Evolutionary conservation across 768 basidiomycete species (phyloP), one percentile per base, ranked within the genome.

Genomic region (Boletales sp.): DNA sequence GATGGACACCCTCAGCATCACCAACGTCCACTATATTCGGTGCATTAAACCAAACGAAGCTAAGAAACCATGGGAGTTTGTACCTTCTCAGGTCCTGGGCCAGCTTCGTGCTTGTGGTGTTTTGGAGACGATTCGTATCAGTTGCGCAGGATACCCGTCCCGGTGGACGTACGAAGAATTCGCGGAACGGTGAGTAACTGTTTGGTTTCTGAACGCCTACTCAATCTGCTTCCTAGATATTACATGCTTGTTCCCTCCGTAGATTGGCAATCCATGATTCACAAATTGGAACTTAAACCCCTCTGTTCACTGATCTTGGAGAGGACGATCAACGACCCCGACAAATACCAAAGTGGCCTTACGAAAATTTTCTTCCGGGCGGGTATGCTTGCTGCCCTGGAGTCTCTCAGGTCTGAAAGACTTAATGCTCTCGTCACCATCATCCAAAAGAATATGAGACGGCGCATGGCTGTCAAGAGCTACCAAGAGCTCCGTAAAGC

Each of bases 321-420:
- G 51, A 83, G 77, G 62, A 94, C 92, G 0, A 90, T 97, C 64
- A 86, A 86, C 34, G 96, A 98, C 56, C 80, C 86, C 8, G 94
- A 97, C 76, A 97, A 95, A 76, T 96, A 94, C 70, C 96, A 99
- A 71, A 85, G 86, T 62, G 96, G 96, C 59, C 78, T 94, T 28
- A 98, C 91, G 25, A 99, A 99, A 73, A 97, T 99, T 58, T 99
- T 99, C 75, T 98, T 99, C 80, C 84, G 96, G 53, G 94, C 96
- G 12, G 96, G 96, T 56, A 97, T 98, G 93, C 86, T 99, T 48
- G 95, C 96, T 25, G 88, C 89, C 7, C 78, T 99, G 40, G 96
- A 99, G 71, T 83, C 90, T 14, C 77, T 94, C 48, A 89, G 96
- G 36, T 85, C 93, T 8, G 84, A 89, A 53, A 79, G 90, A 51